Base-by-base conservation (phyloP, 1,284 basidiomycete genomes). In the Ceratobasidium sp. region DNA sequence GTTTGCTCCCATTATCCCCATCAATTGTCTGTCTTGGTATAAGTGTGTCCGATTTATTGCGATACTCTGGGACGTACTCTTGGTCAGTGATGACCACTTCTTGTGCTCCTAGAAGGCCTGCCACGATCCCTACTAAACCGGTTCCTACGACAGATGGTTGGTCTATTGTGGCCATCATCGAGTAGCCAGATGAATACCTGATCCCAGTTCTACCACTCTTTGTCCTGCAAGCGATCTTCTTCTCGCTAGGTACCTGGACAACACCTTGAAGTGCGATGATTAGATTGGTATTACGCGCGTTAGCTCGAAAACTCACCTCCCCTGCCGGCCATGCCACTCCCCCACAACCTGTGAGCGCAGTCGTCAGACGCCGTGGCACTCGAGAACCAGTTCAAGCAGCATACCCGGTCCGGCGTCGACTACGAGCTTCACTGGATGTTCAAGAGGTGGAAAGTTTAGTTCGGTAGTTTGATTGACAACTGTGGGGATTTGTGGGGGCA, bases 311-410 rank as follows among this genome's bases (percentile, higher is more conserved):
- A 62, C 25, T 78, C 79, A 96, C 95, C 88, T 96, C 90, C 78
- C 95, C 96, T 15, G 96, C 93, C 3, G 95, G 95, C 96, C 96
- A 98, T 13, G 95, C 91, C 64, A 96, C 89, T 0, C 96, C 96
- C 17, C 96, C 96, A 82, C 96, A 98, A 1, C 96, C 96, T 29
- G 92, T 93, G 54, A 94, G 90, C 82, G 94, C 1, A 95, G 65
- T 22, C 32, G 8, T 54, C 88, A 44, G 85, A 84, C 57, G 95
- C 87, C 40, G 6, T 82, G 80, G 17, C 87, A 79, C 64, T 83
- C 81, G 62, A 83, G 77, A 17, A 32, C 17, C 22, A 80, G 79
- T 34, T 52, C 34, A 61, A 54, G 9, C n/a, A 37, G 4, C 44
- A 54, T 19, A 68, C 66, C 69, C 46, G 78, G 61, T 43, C 62